Evolutionary conservation across 257 asterid genomes (phyloP).

Genomic region (Primulina tabacum): DNA sequence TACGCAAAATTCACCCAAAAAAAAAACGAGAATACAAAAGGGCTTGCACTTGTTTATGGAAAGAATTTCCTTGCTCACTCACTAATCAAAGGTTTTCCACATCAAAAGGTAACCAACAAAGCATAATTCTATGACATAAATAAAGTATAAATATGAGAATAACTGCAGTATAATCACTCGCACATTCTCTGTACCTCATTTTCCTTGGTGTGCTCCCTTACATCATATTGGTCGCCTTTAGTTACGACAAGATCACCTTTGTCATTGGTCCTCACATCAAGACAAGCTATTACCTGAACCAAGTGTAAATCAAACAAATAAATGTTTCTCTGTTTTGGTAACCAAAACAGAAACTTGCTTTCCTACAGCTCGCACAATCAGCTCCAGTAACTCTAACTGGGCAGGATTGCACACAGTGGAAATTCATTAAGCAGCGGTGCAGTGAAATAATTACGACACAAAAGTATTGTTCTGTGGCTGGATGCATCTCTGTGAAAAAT

Average conservation of each 20-base stretch:
- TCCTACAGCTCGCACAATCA: constrained; percentile 2
- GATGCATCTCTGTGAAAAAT: not conserved
- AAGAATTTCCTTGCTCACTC: not conserved
- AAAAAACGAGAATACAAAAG: not conserved
- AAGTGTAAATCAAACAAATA: constrained; percentile 25
- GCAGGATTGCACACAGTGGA: constrained; percentile 2
- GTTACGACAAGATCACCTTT: constrained; percentile 93
- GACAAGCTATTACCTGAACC: constrained; percentile 94
- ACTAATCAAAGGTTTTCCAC: constrained; percentile 1
- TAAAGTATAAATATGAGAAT: constrained; percentile 1
- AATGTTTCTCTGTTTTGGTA: not conserved
- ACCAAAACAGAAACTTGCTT: not conserved
- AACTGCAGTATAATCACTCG: constrained; percentile 5
- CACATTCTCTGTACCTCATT: constrained; percentile 58
- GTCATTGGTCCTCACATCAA: constrained; percentile 94
- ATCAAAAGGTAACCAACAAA: constrained; percentile 11
- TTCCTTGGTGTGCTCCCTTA: constrained; percentile 68
- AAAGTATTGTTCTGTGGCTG: not conserved
- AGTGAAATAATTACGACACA: not conserved
- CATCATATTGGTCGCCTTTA: constrained; percentile 98
- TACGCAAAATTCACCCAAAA: not conserved
- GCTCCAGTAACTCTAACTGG: constrained; percentile 4
- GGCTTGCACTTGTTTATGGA: not conserved
- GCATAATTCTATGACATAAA: not conserved
- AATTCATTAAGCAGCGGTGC: not conserved